These are phyloP conservation scores for Globisporangium orthogonon DNA, from an alignment of 352 stramenopile genomes.

Conservation along the genomic window DNA sequence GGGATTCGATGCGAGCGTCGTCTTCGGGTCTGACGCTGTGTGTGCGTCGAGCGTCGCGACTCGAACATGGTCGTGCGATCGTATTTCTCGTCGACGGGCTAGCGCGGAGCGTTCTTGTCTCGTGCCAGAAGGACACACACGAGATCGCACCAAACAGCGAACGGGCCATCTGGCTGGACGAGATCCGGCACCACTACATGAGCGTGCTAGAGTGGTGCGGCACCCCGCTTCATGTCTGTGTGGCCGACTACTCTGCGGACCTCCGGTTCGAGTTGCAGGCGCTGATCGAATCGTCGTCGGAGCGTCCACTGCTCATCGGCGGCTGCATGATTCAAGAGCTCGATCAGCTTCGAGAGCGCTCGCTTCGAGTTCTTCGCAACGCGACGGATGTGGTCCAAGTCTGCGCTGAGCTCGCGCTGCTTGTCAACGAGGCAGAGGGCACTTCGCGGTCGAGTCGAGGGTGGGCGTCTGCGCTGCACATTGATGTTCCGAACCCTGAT, in stretches of 20 bases:
- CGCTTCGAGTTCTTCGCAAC: background rate
- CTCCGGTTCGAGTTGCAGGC: constrained; percentile 5
- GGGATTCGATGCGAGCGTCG: constrained; percentile 2
- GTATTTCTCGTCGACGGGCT: constrained; percentile 12
- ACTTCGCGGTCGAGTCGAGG: background rate
- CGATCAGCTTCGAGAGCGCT: background rate
- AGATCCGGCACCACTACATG: constrained; percentile 3
- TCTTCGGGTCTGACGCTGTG: constrained; percentile 7
- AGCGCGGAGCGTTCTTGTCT: constrained; percentile 2
- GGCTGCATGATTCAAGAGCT: constrained; percentile 9
- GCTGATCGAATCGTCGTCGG: background rate
- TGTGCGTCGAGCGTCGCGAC: constrained; percentile 1
- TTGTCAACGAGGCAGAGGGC: constrained; percentile 9
- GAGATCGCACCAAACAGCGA: background rate
- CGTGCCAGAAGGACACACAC: constrained; percentile 3
- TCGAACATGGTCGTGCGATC: constrained; percentile 1
- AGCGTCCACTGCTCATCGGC: constrained; percentile 3
- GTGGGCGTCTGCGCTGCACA: background rate
- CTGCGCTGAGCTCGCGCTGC: constrained; percentile 10
- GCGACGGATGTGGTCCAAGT: background rate
- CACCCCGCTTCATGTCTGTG: constrained; percentile 7
- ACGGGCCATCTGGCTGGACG: constrained; percentile 3
- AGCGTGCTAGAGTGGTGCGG: constrained; percentile 3
- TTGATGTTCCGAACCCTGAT: background rate
- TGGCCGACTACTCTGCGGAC: constrained; percentile 3